Base-by-base conservation (phyloP, 306 rosid genomes). In the Trifolium repens region DNA sequence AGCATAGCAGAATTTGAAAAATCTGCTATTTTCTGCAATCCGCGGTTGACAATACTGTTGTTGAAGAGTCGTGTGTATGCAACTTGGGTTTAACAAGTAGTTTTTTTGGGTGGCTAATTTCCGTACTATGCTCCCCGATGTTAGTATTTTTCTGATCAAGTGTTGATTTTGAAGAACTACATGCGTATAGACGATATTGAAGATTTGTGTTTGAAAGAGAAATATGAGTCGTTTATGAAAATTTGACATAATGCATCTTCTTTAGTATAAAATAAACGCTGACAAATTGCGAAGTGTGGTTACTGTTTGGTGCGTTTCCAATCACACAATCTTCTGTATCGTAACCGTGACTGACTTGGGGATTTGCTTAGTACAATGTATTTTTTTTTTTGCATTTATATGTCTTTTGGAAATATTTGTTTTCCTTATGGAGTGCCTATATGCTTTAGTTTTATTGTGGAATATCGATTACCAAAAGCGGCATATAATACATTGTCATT, bases 351-450 rank as follows among this genome's bases (percentile, higher is more conserved):
- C 3, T 5, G 35, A 58, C 37, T 24, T 58, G 64, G 9, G 64
- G 37, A 26, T 58, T 58, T 10, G 35, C 34, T 27, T 9, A 11
- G 37, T 58, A 58, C 1, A 11, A 14, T 22, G 24, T 22, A 22
- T 22, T 22, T 22, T 24, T 59, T 62, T n/a, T 5, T 50, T 78
- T 71, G 35, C 13, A 22, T 7, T 50, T 57, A 12, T 71, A 4
- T 50, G 58, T 62, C 22, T 40, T 61, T 61, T 61, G 82, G 46
- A 52, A 26, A 42, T 30, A 52, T 35, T 12, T 71, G 50, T 47
- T 78, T 9, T 39, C 58, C 26, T 9, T 49, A 34, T 8, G 60
- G 71, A 60, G 64, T 24, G 11, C 12, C 10, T 46, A 17, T 35
- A 24, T 63, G 19, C 26, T 60, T 46, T 4, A 71, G 16, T 77